Evolutionary conservation across 2,329 filamentous ascomycete genomes (phyloP).

Genomic region (Botrytis elliptica): DNA sequence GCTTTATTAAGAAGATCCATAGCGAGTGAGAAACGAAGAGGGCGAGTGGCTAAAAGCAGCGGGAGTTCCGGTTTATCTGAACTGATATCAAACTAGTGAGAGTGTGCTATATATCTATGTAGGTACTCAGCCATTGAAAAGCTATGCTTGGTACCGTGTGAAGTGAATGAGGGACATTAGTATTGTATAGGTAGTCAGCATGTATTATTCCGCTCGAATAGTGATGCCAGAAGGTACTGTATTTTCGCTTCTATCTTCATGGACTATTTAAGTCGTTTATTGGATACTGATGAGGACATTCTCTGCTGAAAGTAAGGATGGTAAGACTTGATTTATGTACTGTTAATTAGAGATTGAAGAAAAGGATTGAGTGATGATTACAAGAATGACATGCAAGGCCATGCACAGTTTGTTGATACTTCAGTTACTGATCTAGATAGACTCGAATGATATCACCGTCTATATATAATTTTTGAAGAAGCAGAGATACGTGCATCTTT

Average conservation of each 20-base stretch:
- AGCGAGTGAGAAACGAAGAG: not conserved
- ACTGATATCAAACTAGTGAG: not conserved
- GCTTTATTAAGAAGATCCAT: slow-evolving; percentile 53
- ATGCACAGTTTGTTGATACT: not conserved
- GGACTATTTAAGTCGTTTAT: not conserved
- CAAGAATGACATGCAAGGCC: not conserved
- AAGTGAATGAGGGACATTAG: no score
- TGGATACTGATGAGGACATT: not conserved
- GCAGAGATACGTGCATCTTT: not conserved
- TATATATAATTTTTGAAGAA: not conserved
- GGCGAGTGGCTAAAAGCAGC: not conserved
- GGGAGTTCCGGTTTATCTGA: not conserved
- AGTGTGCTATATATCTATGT: not conserved
- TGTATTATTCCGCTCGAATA: not conserved
- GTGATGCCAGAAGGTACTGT: not conserved
- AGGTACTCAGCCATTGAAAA: not conserved
- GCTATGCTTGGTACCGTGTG: not conserved
- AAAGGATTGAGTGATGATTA: not conserved
- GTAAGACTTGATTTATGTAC: not conserved
- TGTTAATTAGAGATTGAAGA: not conserved
- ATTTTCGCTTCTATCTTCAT: not conserved
- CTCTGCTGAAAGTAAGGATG: no score
- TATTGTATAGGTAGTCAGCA: no score
- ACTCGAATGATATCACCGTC: not conserved
- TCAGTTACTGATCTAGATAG: not conserved